Evolutionary conservation across 805 yeast species (phyloP).

Genomic region (Wickerhamomyces chaumierensis): DNA sequence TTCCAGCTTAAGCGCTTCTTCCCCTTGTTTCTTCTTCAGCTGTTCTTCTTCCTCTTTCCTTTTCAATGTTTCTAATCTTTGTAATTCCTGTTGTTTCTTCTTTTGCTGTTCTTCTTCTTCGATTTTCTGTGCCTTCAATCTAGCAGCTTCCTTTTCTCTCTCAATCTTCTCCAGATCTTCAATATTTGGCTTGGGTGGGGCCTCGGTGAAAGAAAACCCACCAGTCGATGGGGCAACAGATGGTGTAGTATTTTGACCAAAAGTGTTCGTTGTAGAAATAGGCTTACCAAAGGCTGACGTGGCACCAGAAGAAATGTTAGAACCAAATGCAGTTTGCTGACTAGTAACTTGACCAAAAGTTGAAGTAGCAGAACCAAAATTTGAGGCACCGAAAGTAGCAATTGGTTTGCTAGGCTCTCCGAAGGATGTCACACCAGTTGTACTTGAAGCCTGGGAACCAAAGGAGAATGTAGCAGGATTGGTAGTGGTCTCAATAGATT

Average conservation of each 20-base stretch:
- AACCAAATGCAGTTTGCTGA: too few relatives aligned
- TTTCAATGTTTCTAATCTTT: neutral
- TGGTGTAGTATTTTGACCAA: neutral
- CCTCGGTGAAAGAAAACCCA: too few relatives aligned
- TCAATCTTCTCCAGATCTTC: neutral
- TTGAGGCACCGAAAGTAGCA: neutral
- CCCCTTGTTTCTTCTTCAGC: conserved; percentile 2
- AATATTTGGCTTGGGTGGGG: too few relatives aligned
- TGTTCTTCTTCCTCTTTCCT: conserved; percentile 2
- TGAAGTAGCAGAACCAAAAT: neutral
- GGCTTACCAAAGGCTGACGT: neutral
- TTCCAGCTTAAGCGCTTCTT: conserved; percentile 5
- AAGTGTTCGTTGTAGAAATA: too few relatives aligned
- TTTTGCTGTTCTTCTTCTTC: neutral
- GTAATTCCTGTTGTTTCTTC: neutral
- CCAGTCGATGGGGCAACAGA: neutral
- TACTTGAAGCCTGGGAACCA: neutral
- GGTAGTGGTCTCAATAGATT: neutral
- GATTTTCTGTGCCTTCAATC: neutral
- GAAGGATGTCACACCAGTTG: too few relatives aligned
- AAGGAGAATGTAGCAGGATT: too few relatives aligned
- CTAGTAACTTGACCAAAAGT: neutral
- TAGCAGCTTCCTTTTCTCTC: too few relatives aligned
- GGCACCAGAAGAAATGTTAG: neutral
- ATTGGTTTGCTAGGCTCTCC: too few relatives aligned